A percentile compares a stretch with the other conserved stretches of the same genome.
Conservation (phyloP, 164 flowering plant genomes). For the Echeveria elegans region DNA sequence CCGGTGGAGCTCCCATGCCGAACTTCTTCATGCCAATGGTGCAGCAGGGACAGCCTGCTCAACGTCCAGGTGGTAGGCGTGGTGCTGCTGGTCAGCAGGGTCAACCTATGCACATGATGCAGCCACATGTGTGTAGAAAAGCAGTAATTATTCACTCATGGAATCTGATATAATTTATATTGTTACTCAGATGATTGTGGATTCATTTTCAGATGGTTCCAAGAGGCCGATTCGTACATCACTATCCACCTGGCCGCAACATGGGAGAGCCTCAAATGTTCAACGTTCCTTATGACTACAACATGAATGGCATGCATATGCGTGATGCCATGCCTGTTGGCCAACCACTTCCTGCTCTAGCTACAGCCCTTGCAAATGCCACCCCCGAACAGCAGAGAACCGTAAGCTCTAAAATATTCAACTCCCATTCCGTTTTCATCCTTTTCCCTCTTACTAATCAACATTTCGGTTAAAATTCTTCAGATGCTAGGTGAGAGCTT, state of each 20-base stretch:
- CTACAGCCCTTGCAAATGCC: conserved; percentile 20
- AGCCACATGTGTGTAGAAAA: conserved; percentile 13
- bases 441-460: background rate
- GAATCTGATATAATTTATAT: background rate
- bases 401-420: conserved; percentile 22
- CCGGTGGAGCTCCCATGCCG: conserved; percentile 27
- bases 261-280: conserved; percentile 29
- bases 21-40: conserved; percentile 23
- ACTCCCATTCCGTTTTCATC: background rate
- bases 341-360: conserved; percentile 44
- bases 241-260: conserved; percentile 34
- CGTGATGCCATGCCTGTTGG: conserved; percentile 17
- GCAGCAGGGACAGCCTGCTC: conserved; percentile 38
- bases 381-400: conserved; percentile 43
- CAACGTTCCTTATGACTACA: conserved; percentile 28
- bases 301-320: conserved; percentile 28
- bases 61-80: conserved; percentile 39
- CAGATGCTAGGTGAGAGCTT: conserved; percentile 76
- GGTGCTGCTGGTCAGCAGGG: conserved; percentile 31
- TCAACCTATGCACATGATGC: conserved; percentile 38
- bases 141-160: background rate
- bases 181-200: background rate
- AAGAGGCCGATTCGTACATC: conserved; percentile 29
- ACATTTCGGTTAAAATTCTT: background rate
- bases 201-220: conserved; percentile 33